Evolutionary conservation across 2,329 filamentous ascomycete genomes (phyloP), one percentile per base, ranked within the genome.

Genomic region (Fusarium robinianum): DNA sequence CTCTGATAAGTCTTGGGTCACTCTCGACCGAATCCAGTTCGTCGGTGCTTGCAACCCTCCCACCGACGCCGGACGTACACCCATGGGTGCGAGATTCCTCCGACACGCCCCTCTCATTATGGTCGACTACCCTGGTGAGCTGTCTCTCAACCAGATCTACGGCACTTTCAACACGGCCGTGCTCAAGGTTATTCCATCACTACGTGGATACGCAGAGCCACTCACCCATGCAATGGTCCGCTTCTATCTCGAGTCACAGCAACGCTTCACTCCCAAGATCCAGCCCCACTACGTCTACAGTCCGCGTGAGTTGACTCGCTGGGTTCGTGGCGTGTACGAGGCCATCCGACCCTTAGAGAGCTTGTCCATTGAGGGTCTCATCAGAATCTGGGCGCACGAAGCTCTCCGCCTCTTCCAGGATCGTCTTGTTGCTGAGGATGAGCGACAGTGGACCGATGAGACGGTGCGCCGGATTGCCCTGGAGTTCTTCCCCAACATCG

Each of bases 271-370:
- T 8, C 87, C 94, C 6, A 87, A 95, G 70, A 96, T 97, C 26
- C 94, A 99, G 64, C 94, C 94, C 1, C 94, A 99, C 67, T 99
- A 99, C 66, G 91, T 99, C 31, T 99, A 99, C 80, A 96, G 91
- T 68, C 94, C 94, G 65, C 90, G 94, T 85, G 94, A 99, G 67
- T 78, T 99, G 61, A 99, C 95, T 9, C 81, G 94, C 66, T 99
- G 94, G 94, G 92, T 95, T 19, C 88, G 95, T 56, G 94, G 95
- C 72, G 81, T 99, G 14, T 99, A 99, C 60, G 94, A 99, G 70
- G 92, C 94, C 1, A 95, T 99, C 55, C 83, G 88, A 50, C 94
- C 95, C 9, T 79, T 99, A 9, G 94, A 99, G 69, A 87, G 79
- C 8, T 76, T 99, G 15, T 83, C 89, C 1, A 74, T 97, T 3